These are phyloP conservation scores for Crithidia mellificae DNA, from an alignment of 208 protist species.

Conservation along the genomic window DNA sequence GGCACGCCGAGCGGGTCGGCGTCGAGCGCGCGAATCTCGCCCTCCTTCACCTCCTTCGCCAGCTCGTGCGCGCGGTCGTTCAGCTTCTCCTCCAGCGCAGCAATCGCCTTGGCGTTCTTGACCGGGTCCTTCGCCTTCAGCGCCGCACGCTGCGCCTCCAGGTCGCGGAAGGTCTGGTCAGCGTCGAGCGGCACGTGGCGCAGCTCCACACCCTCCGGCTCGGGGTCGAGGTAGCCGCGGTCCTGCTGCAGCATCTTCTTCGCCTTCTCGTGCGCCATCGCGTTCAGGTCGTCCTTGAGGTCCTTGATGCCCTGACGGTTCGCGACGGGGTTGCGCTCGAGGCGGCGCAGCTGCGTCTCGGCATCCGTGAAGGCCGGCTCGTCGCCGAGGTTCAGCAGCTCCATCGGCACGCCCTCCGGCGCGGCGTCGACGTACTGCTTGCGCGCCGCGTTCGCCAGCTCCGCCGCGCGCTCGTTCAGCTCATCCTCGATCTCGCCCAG, in stretches of 20 bases:
- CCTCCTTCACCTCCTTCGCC: slow-evolving; percentile 64
- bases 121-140: slow-evolving; percentile 66
- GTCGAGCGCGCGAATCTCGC: slow-evolving; percentile 54
- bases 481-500: slow-evolving; percentile 52
- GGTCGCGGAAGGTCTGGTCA: slow-evolving; percentile 66
- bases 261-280: slow-evolving; percentile 58
- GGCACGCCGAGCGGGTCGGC: slow-evolving; percentile 57
- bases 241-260: slow-evolving; percentile 55
- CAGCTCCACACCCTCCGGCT: slow-evolving; percentile 69
- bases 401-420: slow-evolving; percentile 53
- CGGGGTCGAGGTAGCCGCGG: slow-evolving; percentile 66
- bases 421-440: slow-evolving; percentile 52
- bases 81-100: slow-evolving; percentile 58
- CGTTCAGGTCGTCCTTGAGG: slow-evolving; percentile 70
- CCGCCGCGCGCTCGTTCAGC: slow-evolving; percentile 62
- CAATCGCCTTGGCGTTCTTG: slow-evolving; percentile 51
- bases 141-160: slow-evolving; percentile 63
- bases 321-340: slow-evolving; percentile 63
- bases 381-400: slow-evolving; percentile 61
- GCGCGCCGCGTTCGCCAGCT: slow-evolving; percentile 59
- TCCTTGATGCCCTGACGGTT: slow-evolving; percentile 68
- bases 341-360: slow-evolving; percentile 56
- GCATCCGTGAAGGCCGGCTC: slow-evolving; percentile 55
- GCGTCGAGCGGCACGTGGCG: slow-evolving; percentile 59
- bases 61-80: slow-evolving; percentile 74